Evolutionary conservation across 2,329 filamentous ascomycete species (phyloP).

Genomic region (Aspergillus fischeri): DNA sequence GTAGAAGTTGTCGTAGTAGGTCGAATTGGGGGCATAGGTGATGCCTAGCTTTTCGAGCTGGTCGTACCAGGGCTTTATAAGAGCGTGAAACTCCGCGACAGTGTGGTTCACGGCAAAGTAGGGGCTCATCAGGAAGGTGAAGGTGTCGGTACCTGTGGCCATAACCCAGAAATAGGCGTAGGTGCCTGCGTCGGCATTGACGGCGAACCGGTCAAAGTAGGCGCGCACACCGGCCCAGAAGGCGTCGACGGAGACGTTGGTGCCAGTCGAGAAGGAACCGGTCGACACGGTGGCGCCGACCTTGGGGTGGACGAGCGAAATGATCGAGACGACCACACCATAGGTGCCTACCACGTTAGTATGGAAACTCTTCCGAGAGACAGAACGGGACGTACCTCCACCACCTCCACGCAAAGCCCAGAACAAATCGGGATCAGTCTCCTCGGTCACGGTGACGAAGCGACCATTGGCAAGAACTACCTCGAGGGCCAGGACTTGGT

Average conservation of each 20-base stretch:
- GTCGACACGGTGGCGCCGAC: constrained; percentile 24
- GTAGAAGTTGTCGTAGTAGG: constrained; percentile 27
- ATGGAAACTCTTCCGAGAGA: too few species aligned
- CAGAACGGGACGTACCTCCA: constrained; percentile 31
- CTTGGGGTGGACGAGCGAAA: constrained; percentile 24
- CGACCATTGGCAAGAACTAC: constrained; percentile 23
- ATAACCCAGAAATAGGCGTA: constrained; percentile 32
- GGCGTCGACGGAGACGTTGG: constrained; percentile 18
- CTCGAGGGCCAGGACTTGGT: constrained; percentile 25
- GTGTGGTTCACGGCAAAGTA: constrained; percentile 27
- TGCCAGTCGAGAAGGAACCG: constrained; percentile 23
- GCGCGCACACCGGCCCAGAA: constrained; percentile 28
- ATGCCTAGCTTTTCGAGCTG: constrained; percentile 23
- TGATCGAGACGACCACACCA: constrained; percentile 27
- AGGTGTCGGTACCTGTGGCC: constrained; percentile 22
- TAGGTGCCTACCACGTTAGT: constrained; percentile 22
- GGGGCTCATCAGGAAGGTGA: constrained; percentile 26
- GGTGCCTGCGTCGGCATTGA: constrained; percentile 25
- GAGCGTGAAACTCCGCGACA: constrained; percentile 21
- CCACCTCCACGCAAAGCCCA: constrained; percentile 62
- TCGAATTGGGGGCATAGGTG: constrained; percentile 18
- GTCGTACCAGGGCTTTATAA: constrained; percentile 26
- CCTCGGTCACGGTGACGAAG: constrained; percentile 24
- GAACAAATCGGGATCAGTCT: constrained; percentile 54
- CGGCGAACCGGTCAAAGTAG: constrained; percentile 24